Evolutionary conservation across 495 filamentous ascomycete species (phyloP).

Genomic region (Neurospora sp.): DNA sequence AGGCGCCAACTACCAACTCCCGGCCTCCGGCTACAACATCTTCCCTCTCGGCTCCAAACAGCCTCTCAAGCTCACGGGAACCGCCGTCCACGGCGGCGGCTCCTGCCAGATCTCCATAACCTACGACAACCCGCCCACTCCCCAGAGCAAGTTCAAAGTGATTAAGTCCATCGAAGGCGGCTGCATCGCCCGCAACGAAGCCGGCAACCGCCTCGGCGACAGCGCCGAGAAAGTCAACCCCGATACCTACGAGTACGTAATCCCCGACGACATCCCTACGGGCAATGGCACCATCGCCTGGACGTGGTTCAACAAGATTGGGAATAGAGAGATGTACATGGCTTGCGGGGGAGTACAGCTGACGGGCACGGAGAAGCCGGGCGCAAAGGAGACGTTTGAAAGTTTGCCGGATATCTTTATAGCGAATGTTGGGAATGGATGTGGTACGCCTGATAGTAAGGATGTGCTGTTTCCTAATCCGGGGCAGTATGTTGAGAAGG

Average conservation of each 20-base stretch:
- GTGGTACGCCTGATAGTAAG: conserved; percentile 30
- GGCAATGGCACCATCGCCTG: conserved; percentile 66
- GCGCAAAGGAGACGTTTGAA: background rate
- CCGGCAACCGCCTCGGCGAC: conserved; percentile 30
- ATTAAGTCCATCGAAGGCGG: conserved; percentile 70
- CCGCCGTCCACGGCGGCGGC: conserved; percentile 71
- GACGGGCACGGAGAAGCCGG: conserved; percentile 7
- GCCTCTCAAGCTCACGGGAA: conserved; percentile 15
- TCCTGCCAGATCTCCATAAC: conserved; percentile 78
- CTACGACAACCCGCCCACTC: conserved; percentile 49
- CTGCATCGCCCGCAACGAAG: conserved; percentile 47
- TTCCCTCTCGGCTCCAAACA: conserved; percentile 40
- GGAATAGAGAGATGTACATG: conserved; percentile 88
- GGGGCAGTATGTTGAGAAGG: conserved; percentile 37
- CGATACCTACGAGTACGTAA: conserved; percentile 30
- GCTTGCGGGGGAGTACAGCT: conserved; percentile 72
- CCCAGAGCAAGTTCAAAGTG: conserved; percentile 49
- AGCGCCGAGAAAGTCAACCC: background rate
- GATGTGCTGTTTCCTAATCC: conserved; percentile 54
- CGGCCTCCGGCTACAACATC: conserved; percentile 28
- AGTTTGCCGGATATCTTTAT: conserved; percentile 34
- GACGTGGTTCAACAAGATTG: conserved; percentile 84
- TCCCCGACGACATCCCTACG: conserved; percentile 45
- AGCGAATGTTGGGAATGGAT: conserved; percentile 36
- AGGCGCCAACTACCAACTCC: background rate